Conservation (phyloP, 1,284 basidiomycete genomes). For the Phylloboletellus chloephorus region DNA sequence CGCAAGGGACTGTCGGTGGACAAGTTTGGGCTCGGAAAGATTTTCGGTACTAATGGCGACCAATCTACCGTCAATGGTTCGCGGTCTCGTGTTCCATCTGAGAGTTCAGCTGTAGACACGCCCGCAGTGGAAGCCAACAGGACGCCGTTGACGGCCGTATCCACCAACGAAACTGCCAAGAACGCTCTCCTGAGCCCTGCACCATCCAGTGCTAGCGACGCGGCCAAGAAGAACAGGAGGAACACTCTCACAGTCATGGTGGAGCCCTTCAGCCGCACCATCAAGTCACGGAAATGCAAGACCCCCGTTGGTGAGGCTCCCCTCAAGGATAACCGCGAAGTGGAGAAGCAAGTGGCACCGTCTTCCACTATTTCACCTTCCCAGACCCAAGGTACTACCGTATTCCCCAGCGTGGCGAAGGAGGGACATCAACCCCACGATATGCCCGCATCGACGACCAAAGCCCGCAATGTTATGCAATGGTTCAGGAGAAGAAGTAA, state of each 20-base stretch:
- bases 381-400: slow-evolving; percentile 21
- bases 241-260: slow-evolving; percentile 83
- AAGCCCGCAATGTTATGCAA: slow-evolving; percentile 74
- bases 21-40: slow-evolving; percentile 67
- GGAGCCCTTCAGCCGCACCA: slow-evolving; percentile 61
- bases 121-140: slow-evolving; percentile 24
- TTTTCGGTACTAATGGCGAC: slow-evolving; percentile 42
- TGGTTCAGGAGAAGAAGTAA: slow-evolving; percentile 75
- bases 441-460: slow-evolving; percentile 64
- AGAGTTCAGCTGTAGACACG: slow-evolving; percentile 32
- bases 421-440: slow-evolving; percentile 28
- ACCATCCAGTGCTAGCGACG: slow-evolving; percentile 25
- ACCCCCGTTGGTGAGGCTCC: slow-evolving; percentile 36
- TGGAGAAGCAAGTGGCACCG: slow-evolving; percentile 32
- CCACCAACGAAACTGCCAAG: slow-evolving; percentile 18
- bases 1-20: slow-evolving; percentile 64
- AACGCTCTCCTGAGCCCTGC: slow-evolving; percentile 34
- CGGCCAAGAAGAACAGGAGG: slow-evolving; percentile 55
- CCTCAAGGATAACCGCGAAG: slow-evolving; percentile 27
- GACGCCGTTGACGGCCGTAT: slow-evolving; percentile 2
- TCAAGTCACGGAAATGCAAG: slow-evolving; percentile 45
- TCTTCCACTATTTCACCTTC: slow-evolving; percentile 29
- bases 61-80: slow-evolving; percentile 23
- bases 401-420: slow-evolving; percentile 27
- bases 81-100: slow-evolving; percentile 39